Evolutionary conservation across 345 rosid species (phyloP).

Genomic region (Eucalyptus regnans): DNA sequence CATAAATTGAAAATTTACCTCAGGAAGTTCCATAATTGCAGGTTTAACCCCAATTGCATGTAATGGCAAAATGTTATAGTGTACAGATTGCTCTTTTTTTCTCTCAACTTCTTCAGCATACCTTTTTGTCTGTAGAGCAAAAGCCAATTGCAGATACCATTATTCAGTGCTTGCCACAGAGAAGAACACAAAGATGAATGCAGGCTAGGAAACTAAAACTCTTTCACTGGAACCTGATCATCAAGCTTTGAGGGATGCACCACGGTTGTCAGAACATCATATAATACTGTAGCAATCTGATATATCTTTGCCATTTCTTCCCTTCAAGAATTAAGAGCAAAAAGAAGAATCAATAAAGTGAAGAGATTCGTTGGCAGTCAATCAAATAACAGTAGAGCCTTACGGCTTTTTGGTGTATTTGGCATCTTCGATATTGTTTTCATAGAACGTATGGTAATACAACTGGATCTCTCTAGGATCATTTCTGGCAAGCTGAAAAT

Average conservation of each 20-base stretch:
- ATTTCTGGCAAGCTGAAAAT: slow-evolving; percentile 19
- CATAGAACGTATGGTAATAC: slow-evolving; percentile 56
- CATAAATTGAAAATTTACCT: slow-evolving; percentile 36
- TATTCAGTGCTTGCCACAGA: neutral
- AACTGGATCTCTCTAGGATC: slow-evolving; percentile 63
- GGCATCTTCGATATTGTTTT: slow-evolving; percentile 40
- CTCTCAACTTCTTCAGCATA: slow-evolving; percentile 61
- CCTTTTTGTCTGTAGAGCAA: slow-evolving; percentile 26
- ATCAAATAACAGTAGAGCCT: slow-evolving; percentile 10
- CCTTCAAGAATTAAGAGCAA: slow-evolving; percentile 25
- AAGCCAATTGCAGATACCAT: neutral
- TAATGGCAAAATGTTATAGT: slow-evolving; percentile 81
- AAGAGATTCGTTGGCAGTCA: neutral
- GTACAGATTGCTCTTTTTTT: slow-evolving; percentile 40
- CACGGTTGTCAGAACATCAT: slow-evolving; percentile 59
- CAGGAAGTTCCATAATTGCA: slow-evolving; percentile 75
- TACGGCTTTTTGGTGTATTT: slow-evolving; percentile 60
- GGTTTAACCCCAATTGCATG: slow-evolving; percentile 56
- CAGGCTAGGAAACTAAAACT: neutral
- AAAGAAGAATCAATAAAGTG: neutral
- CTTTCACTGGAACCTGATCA: slow-evolving; percentile 30
- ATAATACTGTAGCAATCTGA: slow-evolving; percentile 75
- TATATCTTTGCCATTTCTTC: slow-evolving; percentile 87
- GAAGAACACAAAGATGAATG: neutral
- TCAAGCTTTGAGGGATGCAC: slow-evolving; percentile 38